Base-by-base conservation (phyloP, 2,329 filamentous ascomycete genomes). In the Parafenestella ontariensis region DNA sequence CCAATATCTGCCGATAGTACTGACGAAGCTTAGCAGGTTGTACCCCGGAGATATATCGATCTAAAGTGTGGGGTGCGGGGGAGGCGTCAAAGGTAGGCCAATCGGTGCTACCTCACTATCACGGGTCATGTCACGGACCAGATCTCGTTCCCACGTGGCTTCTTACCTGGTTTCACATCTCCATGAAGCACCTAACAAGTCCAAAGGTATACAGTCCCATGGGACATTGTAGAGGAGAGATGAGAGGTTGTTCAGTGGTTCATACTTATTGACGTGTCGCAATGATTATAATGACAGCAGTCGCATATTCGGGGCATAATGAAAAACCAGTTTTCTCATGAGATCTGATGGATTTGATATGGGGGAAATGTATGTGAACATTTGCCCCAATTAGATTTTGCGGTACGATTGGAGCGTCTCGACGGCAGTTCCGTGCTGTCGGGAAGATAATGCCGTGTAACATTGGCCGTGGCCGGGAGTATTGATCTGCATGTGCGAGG, bases 11-110 rank as follows among this genome's bases (percentile, higher is more conserved):
- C 64, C 61, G 62, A 57, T 59, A 56, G 54, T 58, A 52, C 52
- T 44, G 21, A 49, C 49, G 54, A 62, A 50, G 41, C 51, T 59
- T 58, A 56, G 50, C 45, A 40, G 48, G 47, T 15, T 28, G 44
- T 67, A 54, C 60, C 63, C 63, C 61, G 31, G 58, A 34, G 6
- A n/a, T 3, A 17, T 17, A 17, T 34, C 13, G 13, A 61, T 29
- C 58, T 59, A 60, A 59, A 54, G 46, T 64, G 62, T 62, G 64
- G 61, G 57, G 61, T 61, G 58, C 61, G 59, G 62, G 62, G 63
- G 61, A 50, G 46, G 34, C 37, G 42, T 44, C 15, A 11, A 11
- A 34, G 4, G 4, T 40, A 40, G 26, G 4, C 29, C 24, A 17
- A 29, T 43, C 11, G 24, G 17, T n/a, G 13, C 7, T 3, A 20